Evolutionary conservation across 1,139 yeast genomes (phyloP).

Genomic region (Debaryomyces udenii): DNA sequence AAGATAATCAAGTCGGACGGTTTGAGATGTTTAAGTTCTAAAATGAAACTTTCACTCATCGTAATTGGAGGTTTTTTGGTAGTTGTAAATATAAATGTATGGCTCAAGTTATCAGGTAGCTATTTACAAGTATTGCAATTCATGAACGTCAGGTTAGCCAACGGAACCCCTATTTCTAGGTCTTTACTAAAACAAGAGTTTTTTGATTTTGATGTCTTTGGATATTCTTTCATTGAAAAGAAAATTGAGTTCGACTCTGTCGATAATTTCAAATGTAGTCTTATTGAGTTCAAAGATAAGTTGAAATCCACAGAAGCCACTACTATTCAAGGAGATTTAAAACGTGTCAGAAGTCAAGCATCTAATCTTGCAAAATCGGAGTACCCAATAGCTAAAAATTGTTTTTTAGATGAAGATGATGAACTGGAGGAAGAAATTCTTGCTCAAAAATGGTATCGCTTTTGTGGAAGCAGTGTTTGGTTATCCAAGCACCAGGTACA

Average conservation of each 20-base stretch:
- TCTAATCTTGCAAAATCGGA: slow-evolving; percentile 11
- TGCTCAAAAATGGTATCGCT: slow-evolving; percentile 18
- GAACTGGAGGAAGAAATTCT: slow-evolving; percentile 16
- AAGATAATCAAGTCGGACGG: slow-evolving; percentile 3
- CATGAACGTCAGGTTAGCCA: neutral
- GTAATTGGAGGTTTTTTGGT: slow-evolving; percentile 3
- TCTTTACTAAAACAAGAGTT: neutral
- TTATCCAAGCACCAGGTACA: slow-evolving; percentile 20
- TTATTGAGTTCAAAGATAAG: slow-evolving; percentile 6
- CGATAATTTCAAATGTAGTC: slow-evolving; percentile 9
- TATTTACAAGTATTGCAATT: neutral
- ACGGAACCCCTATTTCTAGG: slow-evolving; percentile 6
- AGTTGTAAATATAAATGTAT: neutral
- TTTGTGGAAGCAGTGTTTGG: slow-evolving; percentile 23
- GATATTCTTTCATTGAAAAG: slow-evolving; percentile 15
- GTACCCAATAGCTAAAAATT: slow-evolving; percentile 14
- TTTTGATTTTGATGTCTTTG: slow-evolving; percentile 11
- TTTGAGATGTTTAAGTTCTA: neutral
- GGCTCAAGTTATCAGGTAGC: slow-evolving; percentile 1
- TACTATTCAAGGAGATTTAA: slow-evolving; percentile 10
- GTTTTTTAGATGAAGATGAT: slow-evolving; percentile 12
- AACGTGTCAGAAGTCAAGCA: slow-evolving; percentile 14
- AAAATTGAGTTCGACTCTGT: slow-evolving; percentile 1
- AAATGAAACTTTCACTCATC: neutral
- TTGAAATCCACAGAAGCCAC: slow-evolving; percentile 8